Base-by-base conservation (phyloP, 73 alveolate species). In the Uronychia setigera region DNA sequence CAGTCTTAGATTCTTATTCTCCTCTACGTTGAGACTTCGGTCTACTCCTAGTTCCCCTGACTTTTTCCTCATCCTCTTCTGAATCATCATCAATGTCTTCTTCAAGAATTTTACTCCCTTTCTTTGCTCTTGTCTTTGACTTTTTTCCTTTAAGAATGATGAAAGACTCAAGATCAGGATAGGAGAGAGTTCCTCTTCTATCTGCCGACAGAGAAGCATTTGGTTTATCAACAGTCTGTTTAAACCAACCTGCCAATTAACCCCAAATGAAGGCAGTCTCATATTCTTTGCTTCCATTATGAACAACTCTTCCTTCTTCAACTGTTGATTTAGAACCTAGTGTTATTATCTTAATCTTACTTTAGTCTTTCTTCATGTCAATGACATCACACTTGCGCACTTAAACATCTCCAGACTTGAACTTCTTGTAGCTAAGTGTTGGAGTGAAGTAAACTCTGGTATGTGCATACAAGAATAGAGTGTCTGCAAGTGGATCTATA, bases 191-290 rank as follows among this genome's bases (percentile, higher is more conserved):
- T 29, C 99, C 98, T 91, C 98, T 94, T 84, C 99, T n/a, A 32
- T 90, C 95, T 46, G 95, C 97, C 31, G 91, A 76, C 0, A 93
- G 89, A 0, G 95, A 85, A 1, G 97, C 93, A 81, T 85, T 86
- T 1, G 98, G 98, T 75, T 96, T 96, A 87, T 93, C 98, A 0
- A 92, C 98, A 32, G 97, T 94, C 84, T 96, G 95, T 57, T 95
- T 94, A 88, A 86, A 88, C 98, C 98, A 94, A 74, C 98, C 98
- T 0, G 82, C 92, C 34, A 96, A 82, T 86, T 96, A 92, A 0
- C 98, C 99, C 98, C 98, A 93, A 27, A 91, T 86, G 81, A 82
- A 93, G 74, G 91, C 87, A 75, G 94, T 93, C 81, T 96, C 99
- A 82, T 96, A 96, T 78, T 96, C 99, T 89, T 96, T 96, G 80